A percentile compares a stretch with the other conserved stretches of the same genome.
Conservation (phyloP, 1,139 yeast genomes). For the Hemisphaericaspora subhashii region DNA sequence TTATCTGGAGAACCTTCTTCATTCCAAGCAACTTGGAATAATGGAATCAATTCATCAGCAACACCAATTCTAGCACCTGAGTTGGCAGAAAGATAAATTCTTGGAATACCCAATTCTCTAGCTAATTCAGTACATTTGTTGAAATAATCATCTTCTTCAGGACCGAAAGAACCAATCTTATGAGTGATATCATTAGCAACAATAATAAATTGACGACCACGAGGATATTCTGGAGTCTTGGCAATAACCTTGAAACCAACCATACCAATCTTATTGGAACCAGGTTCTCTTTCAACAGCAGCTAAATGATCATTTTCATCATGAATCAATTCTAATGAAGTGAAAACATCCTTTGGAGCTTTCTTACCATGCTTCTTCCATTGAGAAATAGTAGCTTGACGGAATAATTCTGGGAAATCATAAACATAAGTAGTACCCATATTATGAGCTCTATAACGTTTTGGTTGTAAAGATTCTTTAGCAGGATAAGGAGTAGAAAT, state of each 20-base stretch:
- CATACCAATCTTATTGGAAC: constrained; percentile 95
- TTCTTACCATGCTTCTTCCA: constrained; percentile 75
- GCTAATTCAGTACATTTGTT: constrained; percentile 91
- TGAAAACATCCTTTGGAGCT: constrained; percentile 76
- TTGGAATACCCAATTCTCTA: constrained; percentile 85
- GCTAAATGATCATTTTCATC: constrained; percentile 79
- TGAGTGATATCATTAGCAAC: constrained; percentile 96
- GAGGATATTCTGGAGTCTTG: constrained; percentile 95
- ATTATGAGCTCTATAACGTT: constrained; percentile 96
- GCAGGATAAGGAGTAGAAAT: constrained; percentile 96
- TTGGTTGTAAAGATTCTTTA: constrained; percentile 96
- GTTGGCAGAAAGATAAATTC: constrained; percentile 94
- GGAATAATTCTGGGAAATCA: constrained; percentile 98
- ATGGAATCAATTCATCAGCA: constrained; percentile 92
- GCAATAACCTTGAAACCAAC: constrained; percentile 91
- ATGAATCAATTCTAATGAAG: constrained; percentile 77
- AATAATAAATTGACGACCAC: constrained; percentile 88
- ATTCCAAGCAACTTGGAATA: constrained; percentile 91
- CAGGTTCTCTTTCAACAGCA: constrained; percentile 93
- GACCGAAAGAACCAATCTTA: constrained; percentile 98
- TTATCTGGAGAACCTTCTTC: constrained; percentile 70
- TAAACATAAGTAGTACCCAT: constrained; percentile 98
- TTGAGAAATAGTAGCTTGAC: constrained; percentile 81
- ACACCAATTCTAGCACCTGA: constrained; percentile 99
- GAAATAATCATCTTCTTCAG: constrained; percentile 91